Evolutionary conservation across 495 filamentous ascomycete genomes (phyloP), one percentile per base, ranked within the genome.

Genomic region (Talaromyces trachyspermus): DNA sequence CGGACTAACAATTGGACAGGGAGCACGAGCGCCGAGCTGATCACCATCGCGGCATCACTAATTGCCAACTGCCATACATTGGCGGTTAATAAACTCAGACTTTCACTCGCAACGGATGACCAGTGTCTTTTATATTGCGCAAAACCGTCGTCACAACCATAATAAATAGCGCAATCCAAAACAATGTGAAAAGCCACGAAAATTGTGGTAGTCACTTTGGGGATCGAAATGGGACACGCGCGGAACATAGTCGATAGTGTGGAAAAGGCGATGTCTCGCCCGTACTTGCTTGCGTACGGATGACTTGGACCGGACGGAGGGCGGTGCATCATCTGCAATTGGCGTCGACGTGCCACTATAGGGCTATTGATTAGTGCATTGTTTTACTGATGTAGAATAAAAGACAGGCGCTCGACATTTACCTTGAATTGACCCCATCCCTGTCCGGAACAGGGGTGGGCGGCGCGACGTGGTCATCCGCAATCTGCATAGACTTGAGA

Each of bases 201-300:
- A 98, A 56, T 98, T 87, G 48, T 82, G 80, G 54, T 97, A 94
- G 55, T 95, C 88, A 68, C 86, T 91, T 42, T 78, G 76, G 11
- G 88, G 88, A 64, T 98, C 92, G 64, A 98, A 96, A 63, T 98
- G 91, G 7, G 91, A 96, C 14, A 96, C 86, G 25, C 92, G 82
- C n/a, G 84, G 83, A 9, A 86, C 78, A 69, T 90, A 98, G 58
- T 95, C 85, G 55, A 95, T 87, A 5, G 88, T 95, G n/a, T 95
- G 92, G 61, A 98, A 98, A 27, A 97, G 70, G 54, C 92, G 83
- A 48, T 80, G 85, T 52, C 86, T 81, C 30, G 88, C 88, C 56
- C 91, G 82, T 32, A 88, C 80, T 54, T 95, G 86, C 62, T 88
- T 88, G 51, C 88, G 79, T 12, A 84, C 89, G 14, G 81, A 81